Conservation (phyloP, 805 yeast species). For the Myxozyma udenii region DNA sequence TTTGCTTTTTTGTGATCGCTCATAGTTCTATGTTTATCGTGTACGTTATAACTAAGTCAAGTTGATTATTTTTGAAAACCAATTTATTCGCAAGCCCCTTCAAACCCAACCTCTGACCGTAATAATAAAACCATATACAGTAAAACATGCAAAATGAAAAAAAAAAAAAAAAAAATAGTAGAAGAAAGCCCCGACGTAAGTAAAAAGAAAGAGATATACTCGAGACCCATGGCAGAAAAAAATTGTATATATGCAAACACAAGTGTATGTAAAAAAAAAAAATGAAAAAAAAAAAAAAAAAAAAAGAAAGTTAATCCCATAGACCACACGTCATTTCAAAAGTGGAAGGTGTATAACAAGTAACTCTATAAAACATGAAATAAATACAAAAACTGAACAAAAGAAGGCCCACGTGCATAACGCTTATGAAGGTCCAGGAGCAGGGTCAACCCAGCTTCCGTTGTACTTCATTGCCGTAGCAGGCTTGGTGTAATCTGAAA, state of each 20-base stretch:
- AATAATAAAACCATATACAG: neutral
- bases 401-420: neutral
- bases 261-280: neutral
- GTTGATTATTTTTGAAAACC: no score
- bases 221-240: neutral
- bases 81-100: no score
- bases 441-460: conserved; percentile 30
- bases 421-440: conserved; percentile 25
- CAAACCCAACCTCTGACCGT: no score
- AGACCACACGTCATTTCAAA: neutral
- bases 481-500: conserved; percentile 29
- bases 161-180: conserved; percentile 2
- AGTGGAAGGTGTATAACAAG: neutral
- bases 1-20: no score
- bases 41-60: no score
- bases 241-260: neutral
- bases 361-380: no score
- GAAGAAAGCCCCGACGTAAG: neutral
- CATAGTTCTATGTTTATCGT: no score
- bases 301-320: neutral
- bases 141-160: neutral
- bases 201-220: neutral
- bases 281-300: neutral
- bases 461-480: conserved; percentile 25
- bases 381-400: neutral